These are phyloP conservation scores for Cercospora nicotianae DNA, from an alignment of 2,329 filamentous ascomycete species.

Conservation along the genomic window DNA sequence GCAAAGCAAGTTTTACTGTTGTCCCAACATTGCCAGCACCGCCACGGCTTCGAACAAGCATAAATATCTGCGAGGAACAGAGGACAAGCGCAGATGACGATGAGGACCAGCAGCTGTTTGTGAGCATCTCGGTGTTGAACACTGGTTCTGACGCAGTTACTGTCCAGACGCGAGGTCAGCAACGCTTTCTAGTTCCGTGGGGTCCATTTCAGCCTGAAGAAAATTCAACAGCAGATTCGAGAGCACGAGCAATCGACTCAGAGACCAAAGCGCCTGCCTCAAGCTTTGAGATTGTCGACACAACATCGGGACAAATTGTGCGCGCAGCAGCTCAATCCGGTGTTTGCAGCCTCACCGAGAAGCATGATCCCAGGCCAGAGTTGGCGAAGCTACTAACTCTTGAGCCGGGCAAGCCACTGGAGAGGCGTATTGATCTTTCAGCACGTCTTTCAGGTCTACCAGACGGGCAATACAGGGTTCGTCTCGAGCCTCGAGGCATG, in stretches of 20 bases:
- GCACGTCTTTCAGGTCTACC: not conserved
- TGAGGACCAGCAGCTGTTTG: not conserved
- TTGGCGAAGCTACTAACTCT: not conserved
- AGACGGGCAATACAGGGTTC: not conserved
- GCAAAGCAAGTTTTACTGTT: not conserved
- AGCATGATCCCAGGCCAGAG: not conserved
- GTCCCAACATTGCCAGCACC: not conserved
- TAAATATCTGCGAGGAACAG: not conserved
- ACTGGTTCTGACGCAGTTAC: not conserved
- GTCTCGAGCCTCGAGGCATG: not conserved
- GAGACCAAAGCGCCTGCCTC: not conserved
- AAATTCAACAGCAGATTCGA: not conserved
- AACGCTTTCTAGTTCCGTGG: not conserved
- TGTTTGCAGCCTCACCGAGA: not conserved
- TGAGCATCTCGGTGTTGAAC: not conserved
- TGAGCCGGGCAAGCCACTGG: not conserved
- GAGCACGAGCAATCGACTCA: not conserved
- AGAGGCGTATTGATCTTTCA: not conserved
- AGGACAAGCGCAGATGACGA: not conserved
- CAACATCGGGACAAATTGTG: not conserved
- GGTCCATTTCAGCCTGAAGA: not conserved
- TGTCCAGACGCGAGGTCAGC: not conserved
- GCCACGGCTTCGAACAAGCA: not conserved
- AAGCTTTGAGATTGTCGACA: not conserved
- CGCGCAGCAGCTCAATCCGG: not conserved